phyloP scores from a whole-genome alignment of 1,284 basidiomycete genomes.

The Rhodotorula sp. region DNA sequence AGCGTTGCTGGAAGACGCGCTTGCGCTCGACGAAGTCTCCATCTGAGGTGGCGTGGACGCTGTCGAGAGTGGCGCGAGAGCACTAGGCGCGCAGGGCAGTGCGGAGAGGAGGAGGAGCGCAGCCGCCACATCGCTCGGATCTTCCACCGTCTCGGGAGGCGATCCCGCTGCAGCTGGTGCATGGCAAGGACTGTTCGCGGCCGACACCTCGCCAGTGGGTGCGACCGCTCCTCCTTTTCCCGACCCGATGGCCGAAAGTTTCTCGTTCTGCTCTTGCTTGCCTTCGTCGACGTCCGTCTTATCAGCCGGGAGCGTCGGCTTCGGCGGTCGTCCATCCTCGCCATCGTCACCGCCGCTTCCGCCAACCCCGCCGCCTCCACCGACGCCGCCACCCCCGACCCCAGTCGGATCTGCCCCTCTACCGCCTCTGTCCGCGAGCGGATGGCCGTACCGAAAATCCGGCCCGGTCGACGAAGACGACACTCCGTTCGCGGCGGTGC shows the following conservation, averaged over 20 bases:
- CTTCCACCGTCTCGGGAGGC: not conserved
- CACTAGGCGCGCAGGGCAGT: not conserved
- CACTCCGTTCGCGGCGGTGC: not conserved
- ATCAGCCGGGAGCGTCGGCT: not conserved
- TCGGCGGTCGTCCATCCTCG: not conserved
- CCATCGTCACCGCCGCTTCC: not conserved
- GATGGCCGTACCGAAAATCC: slow-evolving; percentile 4
- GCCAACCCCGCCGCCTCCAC: not conserved
- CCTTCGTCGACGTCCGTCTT: slow-evolving; percentile 8
- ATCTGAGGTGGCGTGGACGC: not conserved
- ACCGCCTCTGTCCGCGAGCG: not conserved
- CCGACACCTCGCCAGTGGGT: not conserved
- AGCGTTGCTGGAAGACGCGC: not conserved
- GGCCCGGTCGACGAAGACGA: not conserved
- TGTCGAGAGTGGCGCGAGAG: not conserved
- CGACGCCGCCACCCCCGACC: not conserved
- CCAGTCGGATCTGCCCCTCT: not conserved
- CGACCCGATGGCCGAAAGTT: not conserved
- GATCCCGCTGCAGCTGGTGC: not conserved
- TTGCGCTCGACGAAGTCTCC: not conserved
- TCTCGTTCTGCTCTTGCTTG: slow-evolving; percentile 3
- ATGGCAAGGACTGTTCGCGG: not conserved
- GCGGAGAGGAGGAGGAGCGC: slow-evolving; percentile 11
- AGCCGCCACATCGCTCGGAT: slow-evolving; percentile 11
- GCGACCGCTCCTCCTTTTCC: slow-evolving; percentile 5